Conservation (phyloP, 441 rosid species). For the Breynia disticha region DNA sequence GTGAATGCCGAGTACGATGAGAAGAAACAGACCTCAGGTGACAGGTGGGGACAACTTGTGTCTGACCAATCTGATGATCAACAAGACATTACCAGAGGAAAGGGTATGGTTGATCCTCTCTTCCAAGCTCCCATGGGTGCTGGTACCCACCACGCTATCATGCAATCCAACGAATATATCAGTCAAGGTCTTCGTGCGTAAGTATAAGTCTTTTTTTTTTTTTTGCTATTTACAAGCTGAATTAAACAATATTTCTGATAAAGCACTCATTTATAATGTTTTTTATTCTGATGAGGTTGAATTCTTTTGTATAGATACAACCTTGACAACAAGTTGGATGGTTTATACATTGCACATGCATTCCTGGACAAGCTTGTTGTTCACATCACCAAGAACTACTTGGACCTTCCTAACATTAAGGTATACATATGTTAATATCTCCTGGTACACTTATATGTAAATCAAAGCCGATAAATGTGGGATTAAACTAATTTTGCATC, state of each 20-base stretch:
- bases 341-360: slow-evolving; percentile 84
- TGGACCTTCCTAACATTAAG: slow-evolving; percentile 87
- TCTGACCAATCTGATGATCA: slow-evolving; percentile 77
- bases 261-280: too few relatives aligned
- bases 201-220: slow-evolving; percentile 13
- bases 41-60: slow-evolving; percentile 73
- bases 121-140: slow-evolving; percentile 75
- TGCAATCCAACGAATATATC: slow-evolving; percentile 71
- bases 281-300: neutral
- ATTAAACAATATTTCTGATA: neutral
- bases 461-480: neutral
- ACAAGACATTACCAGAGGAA: slow-evolving; percentile 87
- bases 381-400: slow-evolving; percentile 93
- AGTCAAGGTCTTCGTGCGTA: slow-evolving; percentile 69
- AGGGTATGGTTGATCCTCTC: slow-evolving; percentile 81
- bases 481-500: neutral
- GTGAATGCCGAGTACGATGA: slow-evolving; percentile 46
- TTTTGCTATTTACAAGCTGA: neutral
- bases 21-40: slow-evolving; percentile 50
- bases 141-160: slow-evolving; percentile 72
- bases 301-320: slow-evolving; percentile 34
- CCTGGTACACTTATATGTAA: too few relatives aligned
- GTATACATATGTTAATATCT: slow-evolving; percentile 24
- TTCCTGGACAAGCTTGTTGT: slow-evolving; percentile 98
- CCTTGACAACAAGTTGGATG: slow-evolving; percentile 75